phyloP scores from a whole-genome alignment of 192 early-diverging fungal genomes.

The Coemansia sp. region DNA sequence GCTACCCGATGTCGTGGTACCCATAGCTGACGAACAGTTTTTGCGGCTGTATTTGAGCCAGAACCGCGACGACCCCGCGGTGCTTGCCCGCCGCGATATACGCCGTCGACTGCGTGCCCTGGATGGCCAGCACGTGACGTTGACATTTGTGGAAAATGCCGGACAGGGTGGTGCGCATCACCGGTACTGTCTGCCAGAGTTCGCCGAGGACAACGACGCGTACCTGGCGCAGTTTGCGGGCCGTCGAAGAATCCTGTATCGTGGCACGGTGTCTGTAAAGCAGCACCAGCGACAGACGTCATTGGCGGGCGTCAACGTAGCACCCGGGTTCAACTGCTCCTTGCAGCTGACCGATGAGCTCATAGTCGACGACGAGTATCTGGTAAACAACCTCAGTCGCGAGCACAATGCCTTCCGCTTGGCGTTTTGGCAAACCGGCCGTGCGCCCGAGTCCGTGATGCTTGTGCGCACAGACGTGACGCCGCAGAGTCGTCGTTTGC shows the following conservation, averaged over 20 bases:
- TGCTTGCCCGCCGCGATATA: slow-evolving; percentile 52
- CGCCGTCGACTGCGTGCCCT: slow-evolving; percentile 60
- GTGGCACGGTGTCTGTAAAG: slow-evolving; percentile 49
- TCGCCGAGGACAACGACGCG: slow-evolving; percentile 35
- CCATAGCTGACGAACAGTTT: slow-evolving; percentile 56
- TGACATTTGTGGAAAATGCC: slow-evolving; percentile 50
- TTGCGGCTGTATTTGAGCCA: slow-evolving; percentile 57
- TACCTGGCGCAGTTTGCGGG: slow-evolving; percentile 49
- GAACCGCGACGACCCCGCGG: slow-evolving; percentile 49
- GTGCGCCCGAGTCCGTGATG: slow-evolving; percentile 9
- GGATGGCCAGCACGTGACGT: slow-evolving; percentile 60
- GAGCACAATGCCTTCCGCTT: slow-evolving; percentile 36
- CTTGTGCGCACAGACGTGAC: slow-evolving; percentile 21
- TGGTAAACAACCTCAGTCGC: slow-evolving; percentile 44
- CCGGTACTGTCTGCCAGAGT: slow-evolving; percentile 45
- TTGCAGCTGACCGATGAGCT: slow-evolving; percentile 57
- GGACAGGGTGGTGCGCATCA: slow-evolving; percentile 24
- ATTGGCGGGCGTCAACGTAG: slow-evolving; percentile 52
- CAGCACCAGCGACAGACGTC: slow-evolving; percentile 52
- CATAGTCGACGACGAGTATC: slow-evolving; percentile 36
- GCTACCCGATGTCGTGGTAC: slow-evolving; percentile 50
- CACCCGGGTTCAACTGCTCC: slow-evolving; percentile 60
- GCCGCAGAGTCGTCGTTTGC: slow-evolving; percentile 17
- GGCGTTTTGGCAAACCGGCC: slow-evolving; percentile 39
- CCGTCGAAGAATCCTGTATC: slow-evolving; percentile 39